phyloP scores from a whole-genome alignment of 1,284 basidiomycete genomes.

The Microbotryomycetes sp. region DNA sequence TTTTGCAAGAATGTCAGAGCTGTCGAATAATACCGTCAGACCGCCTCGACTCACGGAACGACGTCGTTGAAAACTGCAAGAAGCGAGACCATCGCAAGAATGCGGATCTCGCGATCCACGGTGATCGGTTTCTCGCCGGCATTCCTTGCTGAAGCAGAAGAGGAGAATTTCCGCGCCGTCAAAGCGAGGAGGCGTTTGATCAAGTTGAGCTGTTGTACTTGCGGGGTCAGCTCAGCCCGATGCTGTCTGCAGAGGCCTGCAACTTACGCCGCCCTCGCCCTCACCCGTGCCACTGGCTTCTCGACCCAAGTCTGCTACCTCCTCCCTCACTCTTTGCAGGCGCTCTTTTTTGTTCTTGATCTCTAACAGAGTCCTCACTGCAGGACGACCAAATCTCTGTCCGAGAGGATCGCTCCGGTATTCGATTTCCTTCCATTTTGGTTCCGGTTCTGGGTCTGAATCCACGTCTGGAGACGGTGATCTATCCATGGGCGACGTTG shows the following conservation, averaged over 20 bases:
- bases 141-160: constrained; percentile 45
- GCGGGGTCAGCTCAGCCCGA: too few relatives aligned
- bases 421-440: constrained; percentile 11
- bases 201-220: constrained; percentile 59
- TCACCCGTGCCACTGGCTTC: constrained; percentile 34
- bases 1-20: constrained; percentile 3
- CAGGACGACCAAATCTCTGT: constrained; percentile 41
- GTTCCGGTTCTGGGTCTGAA: constrained; percentile 9
- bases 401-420: constrained; percentile 34
- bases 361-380: constrained; percentile 79
- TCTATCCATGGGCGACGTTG: constrained; percentile 12
- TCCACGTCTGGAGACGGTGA: constrained; percentile 36
- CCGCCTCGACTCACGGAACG: constrained; percentile 67
- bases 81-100: constrained; percentile 81
- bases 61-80: constrained; percentile 94
- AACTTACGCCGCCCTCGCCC: constrained; percentile 33
- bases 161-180: constrained; percentile 61
- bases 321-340: constrained; percentile 51
- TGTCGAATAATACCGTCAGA: neutral
- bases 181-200: constrained; percentile 80
- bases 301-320: constrained; percentile 52
- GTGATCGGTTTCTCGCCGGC: constrained; percentile 54
- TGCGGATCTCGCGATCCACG: constrained; percentile 77
- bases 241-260: too few relatives aligned
- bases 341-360: constrained; percentile 63